Evolutionary conservation across 1,139 yeast species (phyloP).

Genomic region (Kurtzmaniella quercitrusa): DNA sequence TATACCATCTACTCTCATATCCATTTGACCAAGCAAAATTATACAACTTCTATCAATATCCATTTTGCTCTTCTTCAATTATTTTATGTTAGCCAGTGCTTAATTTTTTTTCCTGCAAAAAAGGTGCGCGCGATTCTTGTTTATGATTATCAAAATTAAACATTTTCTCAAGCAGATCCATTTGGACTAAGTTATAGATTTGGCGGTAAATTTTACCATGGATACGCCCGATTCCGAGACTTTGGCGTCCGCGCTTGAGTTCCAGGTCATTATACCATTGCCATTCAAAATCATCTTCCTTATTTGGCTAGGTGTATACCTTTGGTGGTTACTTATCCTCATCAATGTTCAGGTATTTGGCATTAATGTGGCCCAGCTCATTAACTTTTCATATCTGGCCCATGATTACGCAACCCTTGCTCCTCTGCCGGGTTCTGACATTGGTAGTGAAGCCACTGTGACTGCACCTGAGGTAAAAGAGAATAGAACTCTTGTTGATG

Average conservation of each 20-base stretch:
- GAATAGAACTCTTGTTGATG: slow-evolving; percentile 27
- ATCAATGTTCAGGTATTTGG: slow-evolving; percentile 20
- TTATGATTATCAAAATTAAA: background rate
- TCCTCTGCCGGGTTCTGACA: slow-evolving; percentile 12
- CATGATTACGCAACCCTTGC: slow-evolving; percentile 35
- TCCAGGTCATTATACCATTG: slow-evolving; percentile 25
- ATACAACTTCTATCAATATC: too few relatives aligned
- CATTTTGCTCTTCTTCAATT: too few relatives aligned
- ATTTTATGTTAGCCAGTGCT: too few relatives aligned
- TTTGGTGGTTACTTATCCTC: slow-evolving; percentile 33
- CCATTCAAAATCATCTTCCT: slow-evolving; percentile 35
- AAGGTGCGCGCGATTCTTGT: too few relatives aligned
- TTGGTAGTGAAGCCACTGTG: slow-evolving; percentile 35
- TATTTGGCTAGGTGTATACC: slow-evolving; percentile 27
- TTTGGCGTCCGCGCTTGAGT: slow-evolving; percentile 3
- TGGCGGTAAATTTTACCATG: background rate
- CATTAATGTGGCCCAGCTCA: slow-evolving; percentile 33
- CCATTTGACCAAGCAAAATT: too few relatives aligned
- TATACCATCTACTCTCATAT: too few relatives aligned
- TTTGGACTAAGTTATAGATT: too few relatives aligned
- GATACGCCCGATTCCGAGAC: background rate
- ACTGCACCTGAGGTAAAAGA: slow-evolving; percentile 30
- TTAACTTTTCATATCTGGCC: slow-evolving; percentile 35
- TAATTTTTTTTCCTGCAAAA: too few relatives aligned
- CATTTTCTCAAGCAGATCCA: too few relatives aligned